Percentiles rank a stretch among this genome's conserved stretches.
Conservation (phyloP, 768 basidiomycete species). For the Kondoa subrosea region DNA sequence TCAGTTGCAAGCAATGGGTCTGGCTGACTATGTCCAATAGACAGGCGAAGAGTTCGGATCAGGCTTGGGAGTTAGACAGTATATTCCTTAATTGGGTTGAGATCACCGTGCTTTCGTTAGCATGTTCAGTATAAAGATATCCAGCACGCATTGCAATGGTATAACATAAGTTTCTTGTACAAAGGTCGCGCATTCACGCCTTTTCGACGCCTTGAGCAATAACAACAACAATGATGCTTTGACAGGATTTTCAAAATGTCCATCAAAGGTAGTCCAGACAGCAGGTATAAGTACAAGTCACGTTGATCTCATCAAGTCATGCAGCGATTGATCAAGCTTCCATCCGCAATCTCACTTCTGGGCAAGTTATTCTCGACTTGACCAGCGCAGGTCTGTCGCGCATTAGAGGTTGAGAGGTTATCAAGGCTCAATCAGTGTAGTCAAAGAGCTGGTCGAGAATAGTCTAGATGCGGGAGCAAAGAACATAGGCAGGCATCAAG, state of each 20-base stretch:
- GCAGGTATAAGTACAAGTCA: not conserved
- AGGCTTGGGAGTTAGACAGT: no score
- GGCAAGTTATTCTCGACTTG: slow-evolving; percentile 85
- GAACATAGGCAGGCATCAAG: slow-evolving; percentile 47
- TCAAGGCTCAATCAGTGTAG: slow-evolving; percentile 23
- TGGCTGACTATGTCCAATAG: not conserved
- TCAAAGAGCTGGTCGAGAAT: slow-evolving; percentile 95
- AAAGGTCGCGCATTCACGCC: no score
- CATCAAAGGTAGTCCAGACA: not conserved
- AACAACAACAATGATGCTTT: no score
- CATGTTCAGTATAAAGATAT: not conserved
- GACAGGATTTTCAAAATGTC: no score
- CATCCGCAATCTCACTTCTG: not conserved
- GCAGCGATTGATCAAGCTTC: not conserved
- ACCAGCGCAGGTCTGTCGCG: slow-evolving; percentile 46
- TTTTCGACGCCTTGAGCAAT: no score
- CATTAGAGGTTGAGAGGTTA: no score
- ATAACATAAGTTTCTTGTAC: no score
- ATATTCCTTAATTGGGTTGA: not conserved
- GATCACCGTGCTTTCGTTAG: not conserved
- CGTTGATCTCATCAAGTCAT: no score
- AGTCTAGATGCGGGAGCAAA: slow-evolving; percentile 84
- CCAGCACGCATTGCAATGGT: not conserved
- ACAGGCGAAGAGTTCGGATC: not conserved
- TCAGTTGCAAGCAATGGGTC: not conserved